Evolutionary conservation across 495 filamentous ascomycete genomes (phyloP).

Genomic region (Hyaloscypha bicolor): DNA sequence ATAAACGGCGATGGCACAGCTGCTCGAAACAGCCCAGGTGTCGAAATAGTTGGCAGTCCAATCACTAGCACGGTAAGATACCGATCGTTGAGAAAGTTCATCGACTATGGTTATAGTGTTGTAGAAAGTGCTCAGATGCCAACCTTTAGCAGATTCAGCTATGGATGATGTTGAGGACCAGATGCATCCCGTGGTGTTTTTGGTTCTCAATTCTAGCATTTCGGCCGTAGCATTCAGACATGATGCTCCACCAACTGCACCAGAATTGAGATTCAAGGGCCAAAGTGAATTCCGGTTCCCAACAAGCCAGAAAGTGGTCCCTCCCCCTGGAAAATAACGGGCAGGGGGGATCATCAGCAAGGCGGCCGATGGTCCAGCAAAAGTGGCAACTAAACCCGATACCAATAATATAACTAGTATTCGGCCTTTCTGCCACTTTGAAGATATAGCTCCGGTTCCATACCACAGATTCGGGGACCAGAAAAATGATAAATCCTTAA

Average conservation of each 20-base stretch:
- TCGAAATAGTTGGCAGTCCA: neutral
- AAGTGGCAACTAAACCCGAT: neutral
- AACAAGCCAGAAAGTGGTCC: conserved; percentile 6
- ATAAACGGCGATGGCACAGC: neutral
- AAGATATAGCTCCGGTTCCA: neutral
- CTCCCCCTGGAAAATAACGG: neutral
- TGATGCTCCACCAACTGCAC: neutral
- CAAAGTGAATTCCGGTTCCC: neutral
- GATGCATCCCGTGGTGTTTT: conserved; percentile 1
- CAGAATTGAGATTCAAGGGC: neutral
- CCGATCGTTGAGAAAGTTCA: neutral
- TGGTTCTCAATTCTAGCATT: neutral
- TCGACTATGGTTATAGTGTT: neutral
- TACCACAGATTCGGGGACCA: neutral
- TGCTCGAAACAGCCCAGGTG: neutral
- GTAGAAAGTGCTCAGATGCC: neutral
- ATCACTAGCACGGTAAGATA: neutral
- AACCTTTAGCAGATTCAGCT: neutral
- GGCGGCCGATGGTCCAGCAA: conserved; percentile 2
- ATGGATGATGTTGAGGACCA: conserved; percentile 9
- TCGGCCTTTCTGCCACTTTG: neutral
- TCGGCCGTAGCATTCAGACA: conserved; percentile 1
- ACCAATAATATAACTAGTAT: neutral
- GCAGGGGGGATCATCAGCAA: conserved; percentile 5
- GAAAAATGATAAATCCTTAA: conserved; percentile 6